These are phyloP conservation scores for Fusarium tupiense DNA, from an alignment of 2,329 filamentous ascomycete genomes.

Conservation along the genomic window DNA sequence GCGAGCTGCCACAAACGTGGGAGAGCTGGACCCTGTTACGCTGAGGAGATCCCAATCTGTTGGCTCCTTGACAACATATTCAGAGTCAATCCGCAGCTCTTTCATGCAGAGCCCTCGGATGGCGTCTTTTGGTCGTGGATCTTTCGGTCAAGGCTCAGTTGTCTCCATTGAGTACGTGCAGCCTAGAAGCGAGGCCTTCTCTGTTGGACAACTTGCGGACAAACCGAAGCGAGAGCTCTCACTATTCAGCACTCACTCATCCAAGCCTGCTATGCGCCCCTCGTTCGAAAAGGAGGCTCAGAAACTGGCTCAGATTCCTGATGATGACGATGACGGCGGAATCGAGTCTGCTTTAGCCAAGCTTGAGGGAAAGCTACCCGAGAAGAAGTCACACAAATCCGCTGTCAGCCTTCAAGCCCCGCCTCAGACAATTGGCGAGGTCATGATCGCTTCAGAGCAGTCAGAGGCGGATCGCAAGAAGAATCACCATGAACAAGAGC, in stretches of 20 bases:
- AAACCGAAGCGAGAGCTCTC: slow-evolving; percentile 60
- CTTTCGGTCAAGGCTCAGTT: slow-evolving; percentile 28
- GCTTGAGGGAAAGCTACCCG: slow-evolving; percentile 82
- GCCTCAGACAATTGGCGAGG: slow-evolving; percentile 29
- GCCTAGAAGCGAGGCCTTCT: slow-evolving; percentile 59
- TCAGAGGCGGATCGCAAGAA: slow-evolving; percentile 52
- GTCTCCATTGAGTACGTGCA: slow-evolving; percentile 35
- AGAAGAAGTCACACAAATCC: slow-evolving; percentile 59
- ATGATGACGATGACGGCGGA: slow-evolving; percentile 83
- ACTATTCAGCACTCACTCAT: slow-evolving; percentile 69
- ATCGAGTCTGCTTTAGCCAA: slow-evolving; percentile 94
- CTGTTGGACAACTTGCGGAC: slow-evolving; percentile 67
- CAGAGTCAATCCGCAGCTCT: slow-evolving; percentile 69
- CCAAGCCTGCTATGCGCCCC: slow-evolving; percentile 69
- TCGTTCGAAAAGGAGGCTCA: slow-evolving; percentile 92
- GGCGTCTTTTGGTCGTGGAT: slow-evolving; percentile 41
- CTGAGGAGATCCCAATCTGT: slow-evolving; percentile 66
- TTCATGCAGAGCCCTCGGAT: slow-evolving; percentile 57
- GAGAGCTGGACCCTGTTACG: slow-evolving; percentile 63
- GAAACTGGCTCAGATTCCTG: slow-evolving; percentile 86
- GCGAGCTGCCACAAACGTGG: slow-evolving; percentile 72
- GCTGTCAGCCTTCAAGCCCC: slow-evolving; percentile 47
- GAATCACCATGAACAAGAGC: slow-evolving; percentile 57
- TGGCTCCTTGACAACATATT: slow-evolving; percentile 68
- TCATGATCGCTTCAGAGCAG: slow-evolving; percentile 39